Conservation (phyloP, 2,329 filamentous ascomycete species). For the Colletotrichum sp. region DNA sequence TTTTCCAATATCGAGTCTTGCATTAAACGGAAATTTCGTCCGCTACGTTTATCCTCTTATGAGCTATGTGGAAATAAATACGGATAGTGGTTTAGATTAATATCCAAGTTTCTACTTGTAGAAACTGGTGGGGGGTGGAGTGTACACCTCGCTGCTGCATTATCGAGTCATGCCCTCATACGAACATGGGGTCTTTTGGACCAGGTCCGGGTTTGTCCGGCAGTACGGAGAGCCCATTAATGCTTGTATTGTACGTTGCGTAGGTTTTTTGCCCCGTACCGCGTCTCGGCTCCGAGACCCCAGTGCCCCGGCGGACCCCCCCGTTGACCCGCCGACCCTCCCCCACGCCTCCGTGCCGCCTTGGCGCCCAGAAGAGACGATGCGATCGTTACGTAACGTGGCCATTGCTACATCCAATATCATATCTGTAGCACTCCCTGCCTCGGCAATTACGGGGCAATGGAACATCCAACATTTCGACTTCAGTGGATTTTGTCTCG, state of each 20-base stretch:
- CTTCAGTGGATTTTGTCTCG: not conserved
- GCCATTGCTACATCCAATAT: not conserved
- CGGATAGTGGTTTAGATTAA: not conserved
- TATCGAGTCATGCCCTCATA: not conserved
- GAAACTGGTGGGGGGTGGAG: not conserved
- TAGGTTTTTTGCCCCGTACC: not conserved
- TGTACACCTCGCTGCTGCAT: not conserved
- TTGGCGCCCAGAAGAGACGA: not conserved
- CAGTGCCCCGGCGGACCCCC: not conserved
- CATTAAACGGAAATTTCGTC: not conserved
- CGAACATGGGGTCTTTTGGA: not conserved
- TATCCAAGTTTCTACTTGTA: not conserved
- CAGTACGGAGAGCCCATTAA: not conserved
- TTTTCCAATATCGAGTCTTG: not conserved
- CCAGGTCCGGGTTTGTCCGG: not conserved
- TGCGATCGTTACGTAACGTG: not conserved
- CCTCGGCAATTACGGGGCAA: not conserved
- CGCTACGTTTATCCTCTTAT: not conserved
- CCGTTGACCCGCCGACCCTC: not conserved
- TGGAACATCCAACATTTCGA: not conserved
- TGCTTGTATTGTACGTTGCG: not conserved
- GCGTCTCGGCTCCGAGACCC: not conserved
- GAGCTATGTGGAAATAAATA: not conserved
- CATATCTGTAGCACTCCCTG: not conserved
- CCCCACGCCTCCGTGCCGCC: not conserved